Evolutionary conservation across 1,284 basidiomycete species (phyloP).

Genomic region (Trichosporon coremiiforme): DNA sequence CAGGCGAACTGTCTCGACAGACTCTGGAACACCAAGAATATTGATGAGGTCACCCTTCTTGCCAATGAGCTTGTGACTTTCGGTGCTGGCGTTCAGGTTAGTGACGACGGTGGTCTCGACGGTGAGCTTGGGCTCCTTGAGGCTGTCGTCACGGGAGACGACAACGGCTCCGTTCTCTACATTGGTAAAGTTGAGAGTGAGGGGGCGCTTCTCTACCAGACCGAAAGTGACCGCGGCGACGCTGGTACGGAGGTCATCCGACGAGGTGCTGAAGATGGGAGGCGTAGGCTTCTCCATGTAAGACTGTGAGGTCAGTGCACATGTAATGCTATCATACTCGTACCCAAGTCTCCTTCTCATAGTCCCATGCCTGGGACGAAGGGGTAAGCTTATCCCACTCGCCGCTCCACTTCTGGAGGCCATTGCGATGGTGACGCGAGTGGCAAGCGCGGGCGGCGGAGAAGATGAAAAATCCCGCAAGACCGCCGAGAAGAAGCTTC

Average conservation of each 20-base stretch:
- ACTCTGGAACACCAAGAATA: background rate
- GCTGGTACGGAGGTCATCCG: background rate
- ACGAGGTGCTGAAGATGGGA: too few species aligned
- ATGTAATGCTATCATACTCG: background rate
- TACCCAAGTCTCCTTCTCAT: background rate
- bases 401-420: slow-evolving; percentile 3
- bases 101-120: slow-evolving; percentile 35
- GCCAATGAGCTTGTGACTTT: background rate
- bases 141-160: slow-evolving; percentile 31
- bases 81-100: slow-evolving; percentile 10
- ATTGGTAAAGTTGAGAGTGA: slow-evolving; percentile 29
- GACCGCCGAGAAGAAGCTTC: background rate
- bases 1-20: slow-evolving; percentile 34
- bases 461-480: background rate
- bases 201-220: background rate
- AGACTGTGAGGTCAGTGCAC: background rate
- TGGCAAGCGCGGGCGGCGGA: background rate
- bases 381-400: background rate
- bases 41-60: background rate
- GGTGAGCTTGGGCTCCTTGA: slow-evolving; percentile 27
- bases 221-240: background rate
- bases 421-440: background rate
- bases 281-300: background rate
- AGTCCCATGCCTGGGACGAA: background rate
- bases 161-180: slow-evolving; percentile 30